Evolutionary conservation across 1,284 basidiomycete species (phyloP).

Genomic region (Ustilago trichophora): DNA sequence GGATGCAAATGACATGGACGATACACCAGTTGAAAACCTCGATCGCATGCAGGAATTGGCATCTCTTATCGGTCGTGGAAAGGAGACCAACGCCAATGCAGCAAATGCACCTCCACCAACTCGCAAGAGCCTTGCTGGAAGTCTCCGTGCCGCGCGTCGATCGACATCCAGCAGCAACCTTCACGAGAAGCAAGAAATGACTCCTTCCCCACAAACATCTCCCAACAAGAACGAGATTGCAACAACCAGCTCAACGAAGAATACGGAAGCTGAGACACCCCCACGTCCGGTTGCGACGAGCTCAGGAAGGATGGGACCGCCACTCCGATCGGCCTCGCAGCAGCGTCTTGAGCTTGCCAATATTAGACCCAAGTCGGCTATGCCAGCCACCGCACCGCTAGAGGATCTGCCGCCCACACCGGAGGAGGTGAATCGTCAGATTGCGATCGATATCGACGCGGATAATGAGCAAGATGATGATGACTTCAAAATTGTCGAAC

Average conservation of each 20-base stretch:
- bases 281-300: not conserved
- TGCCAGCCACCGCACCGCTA: not conserved
- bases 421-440: slow-evolving; percentile 36
- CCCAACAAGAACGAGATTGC: not conserved
- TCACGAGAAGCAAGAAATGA: slow-evolving; percentile 10
- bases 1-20: not conserved
- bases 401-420: slow-evolving; percentile 31
- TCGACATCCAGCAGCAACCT: slow-evolving; percentile 14
- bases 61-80: slow-evolving; percentile 21
- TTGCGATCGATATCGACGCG: slow-evolving; percentile 11
- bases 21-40: not conserved
- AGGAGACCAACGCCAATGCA: not conserved
- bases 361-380: slow-evolving; percentile 1
- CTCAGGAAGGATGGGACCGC: slow-evolving; percentile 37
- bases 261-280: not conserved
- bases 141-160: slow-evolving; percentile 36
- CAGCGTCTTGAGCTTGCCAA: slow-evolving; percentile 24
- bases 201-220: not conserved
- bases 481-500: slow-evolving; percentile 12
- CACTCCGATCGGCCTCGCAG: slow-evolving; percentile 35
- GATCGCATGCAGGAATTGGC: slow-evolving; percentile 45
- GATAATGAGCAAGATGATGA: slow-evolving; percentile 5
- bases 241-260: not conserved
- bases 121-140: slow-evolving; percentile 43
- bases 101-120: slow-evolving; percentile 18